Evolutionary conservation across 2,329 filamentous ascomycete genomes (phyloP), one percentile per base, ranked within the genome.

Genomic region (Dactylonectria estremocensis): DNA sequence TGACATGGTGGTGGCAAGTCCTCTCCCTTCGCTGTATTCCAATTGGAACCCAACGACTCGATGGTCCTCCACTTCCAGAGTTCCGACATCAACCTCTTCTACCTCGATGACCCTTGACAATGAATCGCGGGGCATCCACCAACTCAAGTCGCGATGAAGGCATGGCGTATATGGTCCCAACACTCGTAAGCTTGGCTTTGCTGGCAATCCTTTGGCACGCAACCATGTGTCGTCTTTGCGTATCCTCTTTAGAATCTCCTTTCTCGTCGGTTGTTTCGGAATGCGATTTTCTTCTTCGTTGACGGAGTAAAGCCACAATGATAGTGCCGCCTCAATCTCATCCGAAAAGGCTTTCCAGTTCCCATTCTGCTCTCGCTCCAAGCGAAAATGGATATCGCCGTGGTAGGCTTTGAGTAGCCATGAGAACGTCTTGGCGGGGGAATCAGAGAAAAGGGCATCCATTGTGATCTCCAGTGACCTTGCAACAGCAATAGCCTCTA

Each of bases 321-420:
- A 80, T 16, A 80, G 66, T 1, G 68, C 76, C 4, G 78, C 74
- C 10, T 79, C 76, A 16, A 79, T 66, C 33, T 75, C 72, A 2
- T 66, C 66, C 4, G 64, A 24, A 33, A 57, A 46, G 11, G 67
- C 70, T 24, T 58, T 72, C 77, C 77, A 79, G 6, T 43, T 49
- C 1, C 61, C 62, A 0, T 55, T 31, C 10, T 53, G 22, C 14
- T 14, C n/a, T 43, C 49, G 33, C 28, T 49, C 43, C 48, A 69
- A 54, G 49, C 16, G 49, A 24, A 69, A 53, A 33, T 60, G n/a
- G 9, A 70, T 52, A 40, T 50, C n/a, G 20, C 13, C 20, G 20
- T 49, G 14, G 3, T 22, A 3, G n/a, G 43, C 48, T 14, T 55
- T 11, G 8, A 67, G 5, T 11, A 22, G 37, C 65, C 65, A 67